phyloP scores from a whole-genome alignment of 352 stramenopile species.

The Elongisporangium anandrum region DNA sequence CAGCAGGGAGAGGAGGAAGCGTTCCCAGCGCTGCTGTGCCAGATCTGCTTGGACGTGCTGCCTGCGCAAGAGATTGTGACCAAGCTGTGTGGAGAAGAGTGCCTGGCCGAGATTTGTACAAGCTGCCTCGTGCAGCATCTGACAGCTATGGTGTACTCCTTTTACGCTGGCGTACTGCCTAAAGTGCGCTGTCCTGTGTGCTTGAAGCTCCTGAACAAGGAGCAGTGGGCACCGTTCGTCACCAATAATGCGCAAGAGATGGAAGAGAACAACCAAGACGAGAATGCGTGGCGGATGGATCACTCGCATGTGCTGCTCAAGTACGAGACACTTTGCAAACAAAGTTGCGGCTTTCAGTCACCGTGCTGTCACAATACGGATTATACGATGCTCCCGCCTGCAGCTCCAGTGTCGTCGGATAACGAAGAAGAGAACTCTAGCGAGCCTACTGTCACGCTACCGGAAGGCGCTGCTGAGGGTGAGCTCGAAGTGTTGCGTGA shows the following conservation, averaged over 20 bases:
- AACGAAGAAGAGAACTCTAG: constrained; percentile 7
- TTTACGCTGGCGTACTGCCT: constrained; percentile 54
- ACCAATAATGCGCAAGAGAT: neutral
- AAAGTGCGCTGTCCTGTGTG: constrained; percentile 68
- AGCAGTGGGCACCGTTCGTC: constrained; percentile 38
- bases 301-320: constrained; percentile 50
- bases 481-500: constrained; percentile 9
- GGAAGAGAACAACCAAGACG: constrained; percentile 1
- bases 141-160: constrained; percentile 47
- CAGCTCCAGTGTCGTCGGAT: neutral
- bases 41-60: constrained; percentile 60
- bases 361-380: constrained; percentile 53
- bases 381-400: constrained; percentile 45
- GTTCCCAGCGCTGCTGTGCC: constrained; percentile 16
- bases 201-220: constrained; percentile 44
- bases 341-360: constrained; percentile 58
- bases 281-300: constrained; percentile 8
- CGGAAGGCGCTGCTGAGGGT: constrained; percentile 13
- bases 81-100: constrained; percentile 31
- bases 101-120: constrained; percentile 35
- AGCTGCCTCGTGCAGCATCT: constrained; percentile 47
- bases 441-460: constrained; percentile 10
- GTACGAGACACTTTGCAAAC: constrained; percentile 47
- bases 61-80: constrained; percentile 25
- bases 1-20: neutral